Percentiles rank a stretch among this genome's conserved stretches.
These are phyloP conservation scores for Marchantia paleacea DNA, from an alignment of 225 moss, liverwort and hornwort genomes.

Conservation along the genomic window DNA sequence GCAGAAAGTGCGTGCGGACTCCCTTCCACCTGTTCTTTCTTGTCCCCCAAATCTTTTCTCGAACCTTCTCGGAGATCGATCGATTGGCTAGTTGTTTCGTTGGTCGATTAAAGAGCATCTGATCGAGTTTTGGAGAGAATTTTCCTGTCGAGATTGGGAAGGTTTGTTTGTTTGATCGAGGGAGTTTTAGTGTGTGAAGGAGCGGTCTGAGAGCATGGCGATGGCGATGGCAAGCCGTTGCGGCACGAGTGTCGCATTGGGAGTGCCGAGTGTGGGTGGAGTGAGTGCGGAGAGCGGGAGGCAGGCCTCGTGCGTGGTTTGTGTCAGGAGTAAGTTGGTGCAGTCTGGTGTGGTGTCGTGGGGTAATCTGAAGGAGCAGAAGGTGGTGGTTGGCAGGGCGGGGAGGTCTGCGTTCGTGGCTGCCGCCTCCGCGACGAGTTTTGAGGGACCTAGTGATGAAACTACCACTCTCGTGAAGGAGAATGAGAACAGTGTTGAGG, in stretches of 20 bases:
- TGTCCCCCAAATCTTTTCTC: background rate
- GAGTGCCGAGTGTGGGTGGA: background rate
- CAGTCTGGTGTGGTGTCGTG: background rate
- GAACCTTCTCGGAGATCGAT: background rate
- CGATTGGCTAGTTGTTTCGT: background rate
- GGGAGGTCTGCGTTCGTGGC: conserved; percentile 18
- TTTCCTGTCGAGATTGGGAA: background rate
- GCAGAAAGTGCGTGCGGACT: background rate
- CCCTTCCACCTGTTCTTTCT: background rate
- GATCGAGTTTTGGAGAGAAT: background rate
- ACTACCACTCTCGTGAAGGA: conserved; percentile 37
- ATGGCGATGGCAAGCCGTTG: conserved; percentile 18
- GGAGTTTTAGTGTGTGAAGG: background rate
- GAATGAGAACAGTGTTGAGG: conserved; percentile 57
- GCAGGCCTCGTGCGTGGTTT: background rate
- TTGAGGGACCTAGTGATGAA: conserved; percentile 20
- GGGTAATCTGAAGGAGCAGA: background rate
- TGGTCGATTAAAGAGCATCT: too few relatives aligned
- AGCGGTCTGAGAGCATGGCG: background rate
- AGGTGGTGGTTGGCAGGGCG: background rate
- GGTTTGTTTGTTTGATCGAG: background rate
- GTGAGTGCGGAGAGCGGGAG: background rate
- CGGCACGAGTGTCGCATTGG: background rate
- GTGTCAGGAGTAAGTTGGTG: conserved; percentile 3
- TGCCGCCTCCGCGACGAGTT: conserved; percentile 6